These are phyloP conservation scores for Capsella rubella DNA, from an alignment of 441 rosid species.

Conservation along the genomic window DNA sequence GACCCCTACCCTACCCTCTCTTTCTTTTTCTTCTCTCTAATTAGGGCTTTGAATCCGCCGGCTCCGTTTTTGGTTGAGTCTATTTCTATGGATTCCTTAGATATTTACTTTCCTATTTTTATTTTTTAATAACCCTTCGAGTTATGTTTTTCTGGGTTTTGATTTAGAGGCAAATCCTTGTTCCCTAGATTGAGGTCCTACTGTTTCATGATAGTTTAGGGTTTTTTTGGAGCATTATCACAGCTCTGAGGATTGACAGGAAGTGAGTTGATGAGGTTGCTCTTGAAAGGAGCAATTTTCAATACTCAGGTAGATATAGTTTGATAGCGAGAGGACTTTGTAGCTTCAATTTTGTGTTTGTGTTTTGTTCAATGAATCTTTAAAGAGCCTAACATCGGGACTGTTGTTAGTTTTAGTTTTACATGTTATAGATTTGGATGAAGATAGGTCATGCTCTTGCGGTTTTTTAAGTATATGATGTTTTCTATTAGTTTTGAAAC, in stretches of 20 bases:
- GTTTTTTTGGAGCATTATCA: slow-evolving; percentile 15
- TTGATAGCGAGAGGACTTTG: slow-evolving; percentile 18
- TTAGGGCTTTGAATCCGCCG: slow-evolving; percentile 30
- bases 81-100: background rate
- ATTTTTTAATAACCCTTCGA: background rate
- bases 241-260: slow-evolving; percentile 21
- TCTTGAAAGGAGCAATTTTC: slow-evolving; percentile 18
- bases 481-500: slow-evolving; percentile 16
- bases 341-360: slow-evolving; percentile 9
- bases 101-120: background rate
- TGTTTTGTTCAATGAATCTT: slow-evolving; percentile 9
- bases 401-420: slow-evolving; percentile 14
- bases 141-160: background rate
- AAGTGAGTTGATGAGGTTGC: slow-evolving; percentile 9
- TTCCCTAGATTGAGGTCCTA: slow-evolving; percentile 16
- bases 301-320: background rate
- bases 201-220: slow-evolving; percentile 25
- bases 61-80: background rate
- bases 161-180: slow-evolving; percentile 6
- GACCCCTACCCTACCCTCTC: slow-evolving; percentile 18
- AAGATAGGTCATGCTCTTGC: background rate
- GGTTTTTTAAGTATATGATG: background rate
- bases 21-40: background rate
- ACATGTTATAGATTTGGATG: slow-evolving; percentile 28
- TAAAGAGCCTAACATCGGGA: background rate